Conservation (phyloP, 805 yeast genomes). For the Saccharomyces eubayanus region DNA sequence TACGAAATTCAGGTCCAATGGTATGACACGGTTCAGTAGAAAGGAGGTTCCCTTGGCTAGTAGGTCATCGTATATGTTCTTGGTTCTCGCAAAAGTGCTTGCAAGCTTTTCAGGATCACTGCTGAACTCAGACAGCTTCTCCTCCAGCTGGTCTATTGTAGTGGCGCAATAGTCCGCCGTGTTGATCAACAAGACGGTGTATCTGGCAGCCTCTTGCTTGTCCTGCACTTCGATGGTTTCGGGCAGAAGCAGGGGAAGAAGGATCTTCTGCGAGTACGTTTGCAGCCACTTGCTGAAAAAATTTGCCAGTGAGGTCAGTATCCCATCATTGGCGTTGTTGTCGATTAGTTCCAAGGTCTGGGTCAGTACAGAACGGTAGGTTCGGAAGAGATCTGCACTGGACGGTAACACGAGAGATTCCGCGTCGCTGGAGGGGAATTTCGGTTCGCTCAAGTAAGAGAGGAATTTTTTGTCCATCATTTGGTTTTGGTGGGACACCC, state of each 20-base stretch:
- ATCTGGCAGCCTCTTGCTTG: conserved; percentile 50
- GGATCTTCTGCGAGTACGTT: conserved; percentile 46
- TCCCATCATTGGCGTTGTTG: conserved; percentile 17
- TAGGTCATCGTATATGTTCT: conserved; percentile 47
- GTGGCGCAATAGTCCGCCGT: conserved; percentile 85
- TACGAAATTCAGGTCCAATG: conserved; percentile 51
- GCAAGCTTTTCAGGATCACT: conserved; percentile 36
- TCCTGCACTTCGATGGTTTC: conserved; percentile 34
- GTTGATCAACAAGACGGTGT: conserved; percentile 65
- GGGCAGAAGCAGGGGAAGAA: conserved; percentile 42
- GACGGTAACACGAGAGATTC: conserved; percentile 70
- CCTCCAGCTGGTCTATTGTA: conserved; percentile 71
- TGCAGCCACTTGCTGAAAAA: conserved; percentile 60
- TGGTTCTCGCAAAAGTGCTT: conserved; percentile 45
- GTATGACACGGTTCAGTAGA: conserved; percentile 47
- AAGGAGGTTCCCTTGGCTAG: conserved; percentile 50
- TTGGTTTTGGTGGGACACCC: conserved; percentile 81
- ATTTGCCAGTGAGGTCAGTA: conserved; percentile 38
- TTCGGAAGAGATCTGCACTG: conserved; percentile 77
- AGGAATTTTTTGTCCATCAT: conserved; percentile 51
- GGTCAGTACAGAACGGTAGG: conserved; percentile 61
- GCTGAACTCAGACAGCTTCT: conserved; percentile 41
- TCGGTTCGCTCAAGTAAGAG: conserved; percentile 53
- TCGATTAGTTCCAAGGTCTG: conserved; percentile 55
- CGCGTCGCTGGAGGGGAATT: conserved; percentile 42